These are phyloP conservation scores for Tetraselmis chui DNA, from an alignment of 139 green algal species.

Conservation along the genomic window DNA sequence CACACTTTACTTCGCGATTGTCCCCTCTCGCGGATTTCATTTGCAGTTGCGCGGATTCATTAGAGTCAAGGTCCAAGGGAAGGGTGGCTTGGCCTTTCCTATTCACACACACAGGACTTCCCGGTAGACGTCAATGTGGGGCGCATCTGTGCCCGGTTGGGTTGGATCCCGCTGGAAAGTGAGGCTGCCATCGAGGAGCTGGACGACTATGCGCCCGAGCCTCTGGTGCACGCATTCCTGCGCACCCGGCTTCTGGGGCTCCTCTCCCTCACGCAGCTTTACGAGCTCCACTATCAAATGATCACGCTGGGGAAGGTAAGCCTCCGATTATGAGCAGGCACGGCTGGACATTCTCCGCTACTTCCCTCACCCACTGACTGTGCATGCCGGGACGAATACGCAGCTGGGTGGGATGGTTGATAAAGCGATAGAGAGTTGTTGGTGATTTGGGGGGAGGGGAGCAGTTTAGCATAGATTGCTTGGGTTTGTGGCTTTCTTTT, in stretches of 20 bases:
- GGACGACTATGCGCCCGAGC: constrained; percentile 64
- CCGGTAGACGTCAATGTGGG: constrained; percentile 75
- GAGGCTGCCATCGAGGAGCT: constrained; percentile 47
- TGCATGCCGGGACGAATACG: too few species aligned
- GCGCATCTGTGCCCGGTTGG: constrained; percentile 60
- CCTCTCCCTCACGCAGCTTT: constrained; percentile 33
- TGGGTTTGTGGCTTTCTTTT: too few species aligned
- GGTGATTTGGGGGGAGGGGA: too few species aligned
- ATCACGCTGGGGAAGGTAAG: constrained; percentile 84
- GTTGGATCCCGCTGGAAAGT: constrained; percentile 58
- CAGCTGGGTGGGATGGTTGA: constrained; percentile 6
- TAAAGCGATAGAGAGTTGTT: not conserved
- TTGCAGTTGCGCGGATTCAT: too few species aligned
- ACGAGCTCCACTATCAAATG: constrained; percentile 90
- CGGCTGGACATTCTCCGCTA: not conserved
- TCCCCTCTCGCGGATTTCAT: too few species aligned
- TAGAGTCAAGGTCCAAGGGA: too few species aligned
- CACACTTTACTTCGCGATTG: too few species aligned
- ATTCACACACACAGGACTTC: too few species aligned
- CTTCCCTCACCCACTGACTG: not conserved
- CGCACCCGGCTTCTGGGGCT: constrained; percentile 14
- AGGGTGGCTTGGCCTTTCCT: too few species aligned
- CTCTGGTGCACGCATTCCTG: constrained; percentile 10
- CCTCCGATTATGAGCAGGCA: not conserved
- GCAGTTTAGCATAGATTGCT: too few species aligned